Conservation (phyloP, 2,329 filamentous ascomycete species). For the Epichloe amarillans region DNA sequence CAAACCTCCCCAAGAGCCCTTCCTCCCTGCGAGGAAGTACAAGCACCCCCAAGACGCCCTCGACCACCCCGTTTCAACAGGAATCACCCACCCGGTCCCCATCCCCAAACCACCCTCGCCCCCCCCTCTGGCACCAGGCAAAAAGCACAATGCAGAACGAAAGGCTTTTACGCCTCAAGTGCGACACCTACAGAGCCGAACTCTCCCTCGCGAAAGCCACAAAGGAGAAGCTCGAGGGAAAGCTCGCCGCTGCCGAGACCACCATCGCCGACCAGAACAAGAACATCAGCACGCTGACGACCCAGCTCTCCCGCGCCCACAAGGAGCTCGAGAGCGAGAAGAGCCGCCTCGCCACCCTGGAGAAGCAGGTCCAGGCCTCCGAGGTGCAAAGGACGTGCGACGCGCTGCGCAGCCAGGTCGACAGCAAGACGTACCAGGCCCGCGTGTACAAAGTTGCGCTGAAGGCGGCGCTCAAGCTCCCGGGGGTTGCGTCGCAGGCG, state of each 20-base stretch:
- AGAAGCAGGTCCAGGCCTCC: neutral
- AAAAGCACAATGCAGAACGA: neutral
- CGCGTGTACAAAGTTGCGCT: constrained; percentile 5
- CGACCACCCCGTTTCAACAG: neutral
- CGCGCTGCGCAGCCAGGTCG: neutral
- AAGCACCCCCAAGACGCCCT: neutral
- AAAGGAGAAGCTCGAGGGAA: neutral
- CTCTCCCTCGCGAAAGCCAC: neutral
- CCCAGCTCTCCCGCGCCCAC: neutral
- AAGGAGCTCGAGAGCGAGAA: neutral
- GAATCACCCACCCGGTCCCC: neutral
- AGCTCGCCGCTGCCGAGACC: neutral
- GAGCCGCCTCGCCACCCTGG: neutral
- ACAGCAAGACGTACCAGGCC: neutral
- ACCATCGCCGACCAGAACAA: neutral
- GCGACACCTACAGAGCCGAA: neutral
- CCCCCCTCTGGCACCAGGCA: neutral
- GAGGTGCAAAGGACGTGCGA: neutral
- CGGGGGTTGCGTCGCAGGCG: neutral
- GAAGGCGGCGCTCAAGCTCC: constrained; percentile 4
- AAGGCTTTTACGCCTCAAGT: neutral
- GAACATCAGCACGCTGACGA: neutral
- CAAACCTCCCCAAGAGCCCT: too few species aligned
- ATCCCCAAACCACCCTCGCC: neutral
- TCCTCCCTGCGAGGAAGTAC: too few species aligned